Percentiles rank a stretch among this genome's conserved stretches.
These are phyloP conservation scores for Cyphellophora europaea DNA, from an alignment of 2,329 filamentous ascomycete species.

Conservation along the genomic window DNA sequence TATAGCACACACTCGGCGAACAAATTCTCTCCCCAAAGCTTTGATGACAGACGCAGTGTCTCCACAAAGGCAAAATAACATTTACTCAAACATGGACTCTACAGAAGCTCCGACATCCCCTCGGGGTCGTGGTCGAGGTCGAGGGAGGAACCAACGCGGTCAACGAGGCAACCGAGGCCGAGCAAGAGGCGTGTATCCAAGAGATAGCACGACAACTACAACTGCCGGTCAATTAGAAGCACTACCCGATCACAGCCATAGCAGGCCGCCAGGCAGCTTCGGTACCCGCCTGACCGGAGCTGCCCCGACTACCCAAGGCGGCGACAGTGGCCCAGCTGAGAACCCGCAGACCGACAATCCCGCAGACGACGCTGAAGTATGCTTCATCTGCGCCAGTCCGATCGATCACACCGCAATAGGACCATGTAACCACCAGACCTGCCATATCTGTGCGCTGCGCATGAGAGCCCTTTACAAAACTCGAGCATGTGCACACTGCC, in stretches of 20 bases:
- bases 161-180: slow-evolving; percentile 69
- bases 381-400: slow-evolving; percentile 93
- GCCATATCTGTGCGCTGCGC: slow-evolving; percentile 87
- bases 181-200: slow-evolving; percentile 63
- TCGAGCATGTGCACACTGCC: slow-evolving; percentile 91
- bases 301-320: slow-evolving; percentile 29
- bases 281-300: slow-evolving; percentile 39
- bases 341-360: slow-evolving; percentile 8
- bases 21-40: too few relatives aligned
- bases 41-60: too few relatives aligned
- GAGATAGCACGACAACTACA: slow-evolving; percentile 50
- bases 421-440: slow-evolving; percentile 92
- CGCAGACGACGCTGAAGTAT: slow-evolving; percentile 65
- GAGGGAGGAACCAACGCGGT: slow-evolving; percentile 58
- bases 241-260: slow-evolving; percentile 24
- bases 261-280: slow-evolving; percentile 33
- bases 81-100: too few relatives aligned
- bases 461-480: slow-evolving; percentile 93
- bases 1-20: too few relatives aligned
- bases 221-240: slow-evolving; percentile 20
- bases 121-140: slow-evolving; percentile 12
- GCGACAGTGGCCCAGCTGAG: slow-evolving; percentile 9
- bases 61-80: too few relatives aligned
- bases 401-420: slow-evolving; percentile 81
- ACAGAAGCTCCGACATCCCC: neutral